Evolutionary conservation across 83 land plant genomes (phyloP).

Genomic region (Diphasiastrum complanatum): DNA sequence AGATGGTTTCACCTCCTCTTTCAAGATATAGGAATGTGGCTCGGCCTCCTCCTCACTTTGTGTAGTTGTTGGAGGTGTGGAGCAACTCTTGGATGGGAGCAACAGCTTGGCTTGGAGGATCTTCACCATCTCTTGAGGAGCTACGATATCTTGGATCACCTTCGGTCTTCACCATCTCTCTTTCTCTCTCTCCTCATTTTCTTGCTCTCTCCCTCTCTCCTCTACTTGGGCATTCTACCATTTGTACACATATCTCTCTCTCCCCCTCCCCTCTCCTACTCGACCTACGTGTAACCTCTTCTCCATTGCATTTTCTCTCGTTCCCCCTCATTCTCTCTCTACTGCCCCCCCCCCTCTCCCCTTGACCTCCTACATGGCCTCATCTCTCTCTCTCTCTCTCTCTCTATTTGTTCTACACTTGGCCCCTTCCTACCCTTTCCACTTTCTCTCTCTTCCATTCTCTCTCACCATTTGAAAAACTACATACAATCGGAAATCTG

Average conservation of each 20-base stretch:
- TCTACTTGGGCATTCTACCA: no score
- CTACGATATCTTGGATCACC: neutral
- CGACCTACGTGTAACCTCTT: neutral
- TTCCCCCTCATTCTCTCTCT: neutral
- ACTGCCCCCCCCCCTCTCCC: neutral
- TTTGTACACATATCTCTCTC: neutral
- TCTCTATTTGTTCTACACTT: neutral
- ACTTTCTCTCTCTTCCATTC: neutral
- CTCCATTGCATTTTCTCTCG: neutral
- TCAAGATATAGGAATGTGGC: no score
- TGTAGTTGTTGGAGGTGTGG: no score
- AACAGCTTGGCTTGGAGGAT: no score
- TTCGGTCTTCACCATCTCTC: neutral
- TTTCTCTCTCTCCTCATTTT: neutral
- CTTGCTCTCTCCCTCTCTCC: neutral
- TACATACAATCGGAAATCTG: no score
- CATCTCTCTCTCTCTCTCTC: constrained; percentile 1
- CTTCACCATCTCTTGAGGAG: no score
- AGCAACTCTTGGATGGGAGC: no score
- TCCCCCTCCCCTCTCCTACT: neutral
- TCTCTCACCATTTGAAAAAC: neutral
- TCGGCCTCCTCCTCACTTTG: no score
- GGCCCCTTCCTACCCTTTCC: neutral
- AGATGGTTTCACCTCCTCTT: no score
- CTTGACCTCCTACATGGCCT: neutral